phyloP scores from a whole-genome alignment of 371 early-diverging fungal species.

The Syncephalastrum sp. region DNA sequence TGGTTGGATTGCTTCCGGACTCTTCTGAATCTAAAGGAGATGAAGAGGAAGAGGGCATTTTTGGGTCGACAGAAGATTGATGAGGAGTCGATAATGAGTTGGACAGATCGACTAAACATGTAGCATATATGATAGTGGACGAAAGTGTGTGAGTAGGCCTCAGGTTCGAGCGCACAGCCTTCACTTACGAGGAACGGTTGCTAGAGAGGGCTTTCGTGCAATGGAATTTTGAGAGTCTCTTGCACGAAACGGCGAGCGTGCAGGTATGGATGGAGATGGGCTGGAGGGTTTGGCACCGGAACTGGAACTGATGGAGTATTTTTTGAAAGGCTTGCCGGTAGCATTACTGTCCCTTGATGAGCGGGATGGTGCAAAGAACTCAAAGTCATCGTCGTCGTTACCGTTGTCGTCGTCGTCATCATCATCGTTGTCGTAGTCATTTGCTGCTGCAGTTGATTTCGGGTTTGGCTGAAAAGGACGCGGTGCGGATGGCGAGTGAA shows the following conservation, averaged over 20 bases:
- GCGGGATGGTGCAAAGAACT: background rate
- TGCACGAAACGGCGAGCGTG: conserved; percentile 44
- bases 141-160: background rate
- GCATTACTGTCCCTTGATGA: conserved; percentile 2
- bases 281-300: background rate
- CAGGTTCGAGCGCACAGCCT: background rate
- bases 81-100: background rate
- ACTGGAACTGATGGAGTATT: too few relatives aligned
- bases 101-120: background rate
- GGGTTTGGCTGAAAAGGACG: background rate
- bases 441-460: background rate
- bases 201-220: background rate
- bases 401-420: background rate
- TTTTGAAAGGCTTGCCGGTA: conserved; percentile 6
- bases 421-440: conserved; percentile 6
- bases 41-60: background rate
- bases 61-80: background rate
- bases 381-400: background rate
- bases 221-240: conserved; percentile 36
- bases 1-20: background rate
- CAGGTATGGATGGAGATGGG: conserved; percentile 33
- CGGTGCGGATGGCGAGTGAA: background rate
- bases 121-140: background rate
- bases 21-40: background rate
- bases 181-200: background rate